Evolutionary conservation across 1,284 basidiomycete species (phyloP), one percentile per base, ranked within the genome.

Genomic region (Sanguinoderma infundibulare): DNA sequence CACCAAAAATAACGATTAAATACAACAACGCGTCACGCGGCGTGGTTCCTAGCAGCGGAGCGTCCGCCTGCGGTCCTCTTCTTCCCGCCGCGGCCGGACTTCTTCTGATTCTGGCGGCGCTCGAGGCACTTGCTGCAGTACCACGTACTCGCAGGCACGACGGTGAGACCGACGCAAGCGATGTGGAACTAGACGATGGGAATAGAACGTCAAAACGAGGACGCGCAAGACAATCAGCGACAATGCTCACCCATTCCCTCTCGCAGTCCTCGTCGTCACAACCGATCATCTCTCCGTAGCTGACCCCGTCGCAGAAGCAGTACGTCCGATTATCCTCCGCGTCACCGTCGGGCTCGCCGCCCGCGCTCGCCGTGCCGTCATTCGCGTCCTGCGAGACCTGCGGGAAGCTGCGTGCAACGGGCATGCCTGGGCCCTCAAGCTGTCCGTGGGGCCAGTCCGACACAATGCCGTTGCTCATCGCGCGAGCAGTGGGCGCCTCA

Each of bases 201-300:
- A 54, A 56, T 35, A 63, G 42, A n/a, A n/a, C 49, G 35, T 22
- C 26, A 14, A 53, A 28, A 39, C 8, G 12, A 51, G 15, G n/a
- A 54, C 12, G 39, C 34, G 52, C 8, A 30, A 60, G 51, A 56
- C 61, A n/a, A 40, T 35, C 24, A 30, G 6, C 53, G n/a, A n/a
- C n/a, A n/a, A n/a, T n/a, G 87, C 93, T 74, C 71, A 97, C 95
- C 97, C 97, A 98, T 90, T 98, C 96, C 59, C 84, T 82, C 71
- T 91, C 88, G 77, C 97, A 98, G 50, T 86, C 85, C n/a, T 83
- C 81, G 69, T 91, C 92, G 76, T 99, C 97, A 74, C 97, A 99
- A 3, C 89, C 97, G 70, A 99, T 96, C 97, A 99, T 99, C 77
- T 97, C 93, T 32, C 96, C 96, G 71, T 91, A 96, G 72, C 93